Percentiles rank a stretch among this genome's conserved stretches.
Evolutionary conservation across 352 stramenopile species (phyloP).

Genomic region (Pythium phragmitis): DNA sequence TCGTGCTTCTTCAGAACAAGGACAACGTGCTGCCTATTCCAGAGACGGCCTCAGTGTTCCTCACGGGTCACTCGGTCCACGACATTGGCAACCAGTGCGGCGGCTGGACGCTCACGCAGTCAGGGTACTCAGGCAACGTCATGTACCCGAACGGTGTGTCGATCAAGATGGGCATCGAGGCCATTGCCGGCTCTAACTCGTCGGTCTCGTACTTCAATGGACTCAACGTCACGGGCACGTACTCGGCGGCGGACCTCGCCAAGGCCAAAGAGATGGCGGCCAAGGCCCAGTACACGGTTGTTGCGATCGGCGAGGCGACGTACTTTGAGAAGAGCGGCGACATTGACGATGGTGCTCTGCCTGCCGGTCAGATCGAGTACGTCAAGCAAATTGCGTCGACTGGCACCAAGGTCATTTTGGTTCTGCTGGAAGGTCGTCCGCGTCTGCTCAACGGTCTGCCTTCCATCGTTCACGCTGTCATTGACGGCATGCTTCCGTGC

Average conservation of each 20-base stretch:
- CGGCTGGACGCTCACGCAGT: slow-evolving; percentile 83
- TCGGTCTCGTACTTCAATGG: slow-evolving; percentile 51
- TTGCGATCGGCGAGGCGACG: slow-evolving; percentile 69
- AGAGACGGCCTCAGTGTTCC: slow-evolving; percentile 39
- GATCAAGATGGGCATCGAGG: slow-evolving; percentile 51
- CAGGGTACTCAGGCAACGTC: slow-evolving; percentile 73
- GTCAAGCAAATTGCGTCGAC: slow-evolving; percentile 59
- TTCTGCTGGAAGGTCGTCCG: slow-evolving; percentile 77
- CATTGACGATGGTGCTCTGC: slow-evolving; percentile 72
- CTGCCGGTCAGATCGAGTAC: slow-evolving; percentile 69
- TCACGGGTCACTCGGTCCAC: slow-evolving; percentile 70
- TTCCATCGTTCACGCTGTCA: slow-evolving; percentile 59
- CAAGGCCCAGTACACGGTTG: slow-evolving; percentile 61
- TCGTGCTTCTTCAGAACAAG: slow-evolving; percentile 87
- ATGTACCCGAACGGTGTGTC: slow-evolving; percentile 67
- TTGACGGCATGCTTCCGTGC: slow-evolving; percentile 80
- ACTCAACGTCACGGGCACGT: slow-evolving; percentile 54
- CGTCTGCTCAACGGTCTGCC: slow-evolving; percentile 65
- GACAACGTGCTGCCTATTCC: slow-evolving; percentile 54
- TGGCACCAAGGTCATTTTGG: slow-evolving; percentile 77
- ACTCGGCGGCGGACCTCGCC: slow-evolving; percentile 42
- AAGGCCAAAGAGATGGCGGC: slow-evolving; percentile 48
- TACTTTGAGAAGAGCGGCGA: slow-evolving; percentile 89
- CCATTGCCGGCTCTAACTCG: slow-evolving; percentile 26
- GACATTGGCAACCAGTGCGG: slow-evolving; percentile 76